Evolutionary conservation across 108 stramenopile species (phyloP).

Genomic region (Cyclostephanos invisitatus): DNA sequence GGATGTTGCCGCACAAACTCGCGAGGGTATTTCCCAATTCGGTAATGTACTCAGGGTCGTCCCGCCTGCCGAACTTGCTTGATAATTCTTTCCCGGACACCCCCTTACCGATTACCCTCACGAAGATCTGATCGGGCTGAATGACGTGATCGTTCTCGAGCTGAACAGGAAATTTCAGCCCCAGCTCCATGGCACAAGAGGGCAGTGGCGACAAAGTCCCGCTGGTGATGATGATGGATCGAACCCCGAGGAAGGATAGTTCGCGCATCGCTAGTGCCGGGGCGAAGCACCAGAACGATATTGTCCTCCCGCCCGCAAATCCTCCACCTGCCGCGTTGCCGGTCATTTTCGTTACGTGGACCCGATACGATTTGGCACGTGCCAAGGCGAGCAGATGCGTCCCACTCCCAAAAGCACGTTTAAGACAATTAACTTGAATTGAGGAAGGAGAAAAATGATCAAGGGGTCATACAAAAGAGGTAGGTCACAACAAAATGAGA

Average conservation of each 20-base stretch:
- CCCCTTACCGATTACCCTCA: constrained; percentile 85
- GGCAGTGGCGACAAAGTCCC: constrained; percentile 96
- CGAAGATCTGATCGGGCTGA: constrained; percentile 80
- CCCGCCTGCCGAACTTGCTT: constrained; percentile 83
- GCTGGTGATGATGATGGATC: constrained; percentile 91
- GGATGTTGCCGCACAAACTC: constrained; percentile 73
- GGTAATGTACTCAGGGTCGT: constrained; percentile 83
- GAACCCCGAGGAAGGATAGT: constrained; percentile 72
- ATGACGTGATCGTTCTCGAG: constrained; percentile 97
- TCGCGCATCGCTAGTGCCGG: constrained; percentile 94
- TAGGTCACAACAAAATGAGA: neutral
- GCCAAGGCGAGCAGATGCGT: constrained; percentile 70
- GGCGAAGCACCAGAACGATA: constrained; percentile 98
- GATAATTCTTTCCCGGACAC: constrained; percentile 76
- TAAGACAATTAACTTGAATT: constrained; percentile 55
- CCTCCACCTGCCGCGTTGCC: constrained; percentile 46
- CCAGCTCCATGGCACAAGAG: constrained; percentile 90
- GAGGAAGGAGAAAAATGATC: constrained; percentile 12
- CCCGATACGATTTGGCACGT: constrained; percentile 79
- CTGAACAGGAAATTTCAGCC: constrained; percentile 83
- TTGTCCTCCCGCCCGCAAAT: constrained; percentile 62
- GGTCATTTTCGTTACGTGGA: constrained; percentile 57
- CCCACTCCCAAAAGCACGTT: constrained; percentile 76
- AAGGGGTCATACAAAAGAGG: neutral
- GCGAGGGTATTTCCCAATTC: constrained; percentile 93